phyloP scores from a whole-genome alignment of 2,329 filamentous ascomycete species.

The Trichocomaceae sp. region DNA sequence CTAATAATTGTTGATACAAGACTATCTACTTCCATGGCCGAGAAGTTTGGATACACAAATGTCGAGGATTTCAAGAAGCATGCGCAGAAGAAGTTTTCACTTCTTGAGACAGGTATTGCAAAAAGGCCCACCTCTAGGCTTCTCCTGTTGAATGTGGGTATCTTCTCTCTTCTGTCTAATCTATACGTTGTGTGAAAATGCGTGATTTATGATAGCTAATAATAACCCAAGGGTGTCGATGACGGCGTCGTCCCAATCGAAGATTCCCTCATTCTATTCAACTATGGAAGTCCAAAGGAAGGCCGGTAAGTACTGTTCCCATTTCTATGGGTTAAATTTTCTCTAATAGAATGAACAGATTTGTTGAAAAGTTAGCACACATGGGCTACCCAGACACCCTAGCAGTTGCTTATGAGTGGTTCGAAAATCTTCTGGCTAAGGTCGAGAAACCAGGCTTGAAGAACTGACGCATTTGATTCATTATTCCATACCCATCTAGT shows the following conservation, averaged over 20 bases:
- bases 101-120: slow-evolving; percentile 55
- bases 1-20: slow-evolving; percentile 28
- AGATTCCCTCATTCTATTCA: slow-evolving; percentile 58
- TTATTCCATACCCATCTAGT: neutral
- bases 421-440: slow-evolving; percentile 23
- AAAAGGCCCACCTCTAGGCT: slow-evolving; percentile 51
- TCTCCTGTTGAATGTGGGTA: slow-evolving; percentile 54
- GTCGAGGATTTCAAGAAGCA: slow-evolving; percentile 51
- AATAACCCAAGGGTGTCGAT: slow-evolving; percentile 46
- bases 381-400: slow-evolving; percentile 58
- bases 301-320: slow-evolving; percentile 40
- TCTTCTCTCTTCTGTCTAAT: neutral
- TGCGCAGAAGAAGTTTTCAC: slow-evolving; percentile 55
- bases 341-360: slow-evolving; percentile 18
- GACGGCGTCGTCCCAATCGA: slow-evolving; percentile 64
- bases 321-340: neutral
- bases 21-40: slow-evolving; percentile 50
- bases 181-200: neutral
- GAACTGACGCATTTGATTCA: neutral
- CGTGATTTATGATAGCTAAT: neutral
- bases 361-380: slow-evolving; percentile 56
- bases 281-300: slow-evolving; percentile 60
- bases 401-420: slow-evolving; percentile 33
- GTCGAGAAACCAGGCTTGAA: slow-evolving; percentile 7
- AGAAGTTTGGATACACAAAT: slow-evolving; percentile 56